Conservation (phyloP, 208 protist species). For the Crithidia acanthocephali region DNA sequence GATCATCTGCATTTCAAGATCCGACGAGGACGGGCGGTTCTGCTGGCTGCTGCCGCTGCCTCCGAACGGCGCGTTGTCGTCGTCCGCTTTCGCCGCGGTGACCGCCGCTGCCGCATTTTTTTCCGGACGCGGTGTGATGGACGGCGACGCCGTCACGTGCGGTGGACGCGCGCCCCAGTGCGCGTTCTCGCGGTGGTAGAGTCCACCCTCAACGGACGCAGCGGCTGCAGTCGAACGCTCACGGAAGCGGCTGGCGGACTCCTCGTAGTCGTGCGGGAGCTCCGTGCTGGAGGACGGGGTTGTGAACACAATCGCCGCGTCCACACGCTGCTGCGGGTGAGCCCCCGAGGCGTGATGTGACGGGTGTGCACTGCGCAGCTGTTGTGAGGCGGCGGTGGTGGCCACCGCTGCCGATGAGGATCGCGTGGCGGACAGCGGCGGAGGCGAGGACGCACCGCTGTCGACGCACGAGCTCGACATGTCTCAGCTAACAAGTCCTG, state of each 20-base stretch:
- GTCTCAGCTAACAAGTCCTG: no score
- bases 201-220: neutral
- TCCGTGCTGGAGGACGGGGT: neutral
- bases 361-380: neutral
- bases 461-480: slow-evolving; percentile 17
- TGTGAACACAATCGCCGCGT: neutral
- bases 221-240: neutral
- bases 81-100: neutral
- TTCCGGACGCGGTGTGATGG: neutral
- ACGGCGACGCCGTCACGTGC: neutral
- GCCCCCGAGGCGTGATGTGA: neutral
- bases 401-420: no score
- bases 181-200: neutral
- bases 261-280: neutral
- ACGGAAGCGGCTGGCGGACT: neutral
- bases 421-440: slow-evolving; percentile 16
- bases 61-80: neutral
- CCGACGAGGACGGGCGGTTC: neutral
- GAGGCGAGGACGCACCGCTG: slow-evolving; percentile 12
- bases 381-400: no score
- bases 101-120: no score
- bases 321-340: neutral
- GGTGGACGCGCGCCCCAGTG: neutral
- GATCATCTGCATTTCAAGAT: neutral
- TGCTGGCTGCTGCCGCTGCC: neutral